phyloP scores from a whole-genome alignment of 1,284 basidiomycete genomes.

The Amylostereum chailletii region DNA sequence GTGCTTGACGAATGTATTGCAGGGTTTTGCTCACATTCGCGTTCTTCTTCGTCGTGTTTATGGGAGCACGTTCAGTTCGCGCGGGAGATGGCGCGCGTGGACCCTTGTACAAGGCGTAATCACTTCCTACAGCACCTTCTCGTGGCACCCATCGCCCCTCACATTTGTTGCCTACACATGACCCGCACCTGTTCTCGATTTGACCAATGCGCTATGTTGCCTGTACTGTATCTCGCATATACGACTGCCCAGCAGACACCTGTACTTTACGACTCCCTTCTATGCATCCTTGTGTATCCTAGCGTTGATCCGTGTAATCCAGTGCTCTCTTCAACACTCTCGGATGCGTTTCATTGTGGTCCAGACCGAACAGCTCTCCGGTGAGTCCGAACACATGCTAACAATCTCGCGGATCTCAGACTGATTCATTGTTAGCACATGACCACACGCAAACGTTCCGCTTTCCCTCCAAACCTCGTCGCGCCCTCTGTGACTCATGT shows the following conservation, averaged over 20 bases:
- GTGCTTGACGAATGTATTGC: background rate
- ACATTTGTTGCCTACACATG: background rate
- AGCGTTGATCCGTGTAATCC: background rate
- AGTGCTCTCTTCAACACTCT: no score
- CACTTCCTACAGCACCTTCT: background rate
- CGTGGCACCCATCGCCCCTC: background rate
- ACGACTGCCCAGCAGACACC: background rate
- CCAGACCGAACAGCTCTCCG: no score
- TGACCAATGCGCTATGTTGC: background rate
- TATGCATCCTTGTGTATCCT: background rate
- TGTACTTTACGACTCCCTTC: background rate
- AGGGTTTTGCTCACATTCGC: constrained; percentile 24
- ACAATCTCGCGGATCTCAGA: no score
- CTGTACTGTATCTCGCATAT: background rate
- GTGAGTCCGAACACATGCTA: no score
- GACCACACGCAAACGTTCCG: no score
- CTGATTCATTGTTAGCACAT: no score
- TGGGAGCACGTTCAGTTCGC: constrained; percentile 19
- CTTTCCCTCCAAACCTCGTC: no score
- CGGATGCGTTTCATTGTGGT: no score
- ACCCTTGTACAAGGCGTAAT: background rate
- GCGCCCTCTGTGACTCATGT: no score
- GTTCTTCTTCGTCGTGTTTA: constrained; percentile 19
- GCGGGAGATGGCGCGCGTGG: constrained; percentile 23
- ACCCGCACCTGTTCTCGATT: no score